Percentiles rank a stretch among this genome's conserved stretches.
These are phyloP conservation scores for Globisporangium nunn DNA, from an alignment of 352 stramenopile species.

Conservation along the genomic window DNA sequence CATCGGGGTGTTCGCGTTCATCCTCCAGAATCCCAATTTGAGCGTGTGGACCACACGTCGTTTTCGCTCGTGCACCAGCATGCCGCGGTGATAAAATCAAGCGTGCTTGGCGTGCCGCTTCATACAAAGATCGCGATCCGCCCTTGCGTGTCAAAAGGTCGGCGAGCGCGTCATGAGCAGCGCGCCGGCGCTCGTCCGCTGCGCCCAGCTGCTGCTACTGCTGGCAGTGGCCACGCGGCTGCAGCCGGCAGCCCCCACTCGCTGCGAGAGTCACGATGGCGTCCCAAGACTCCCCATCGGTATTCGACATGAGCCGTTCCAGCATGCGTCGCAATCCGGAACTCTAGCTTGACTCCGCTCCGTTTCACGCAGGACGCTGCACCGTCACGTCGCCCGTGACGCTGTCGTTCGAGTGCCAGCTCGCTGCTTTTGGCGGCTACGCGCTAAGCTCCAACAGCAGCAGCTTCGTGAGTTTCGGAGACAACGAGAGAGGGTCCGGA, in stretches of 20 bases:
- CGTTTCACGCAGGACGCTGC: background rate
- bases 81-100: too few relatives aligned
- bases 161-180: background rate
- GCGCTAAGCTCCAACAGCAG: background rate
- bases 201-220: background rate
- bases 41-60: background rate
- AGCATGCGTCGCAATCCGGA: background rate
- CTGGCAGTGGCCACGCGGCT: background rate
- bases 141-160: background rate
- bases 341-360: too few relatives aligned
- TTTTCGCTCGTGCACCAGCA: too few relatives aligned
- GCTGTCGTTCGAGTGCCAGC: slow-evolving; percentile 16
- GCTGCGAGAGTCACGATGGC: background rate
- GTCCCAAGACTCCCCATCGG: slow-evolving; percentile 1
- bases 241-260: background rate
- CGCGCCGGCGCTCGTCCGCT: background rate
- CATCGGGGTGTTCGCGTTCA: background rate
- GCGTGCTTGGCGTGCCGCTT: background rate
- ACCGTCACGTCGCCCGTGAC: background rate
- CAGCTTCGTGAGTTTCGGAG: background rate
- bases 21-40: background rate
- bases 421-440: slow-evolving; percentile 28
- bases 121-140: background rate
- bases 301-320: background rate
- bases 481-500: background rate